These are phyloP conservation scores for Zygotorulaspora mrakii DNA, from an alignment of 1,139 yeast species.

Conservation along the genomic window DNA sequence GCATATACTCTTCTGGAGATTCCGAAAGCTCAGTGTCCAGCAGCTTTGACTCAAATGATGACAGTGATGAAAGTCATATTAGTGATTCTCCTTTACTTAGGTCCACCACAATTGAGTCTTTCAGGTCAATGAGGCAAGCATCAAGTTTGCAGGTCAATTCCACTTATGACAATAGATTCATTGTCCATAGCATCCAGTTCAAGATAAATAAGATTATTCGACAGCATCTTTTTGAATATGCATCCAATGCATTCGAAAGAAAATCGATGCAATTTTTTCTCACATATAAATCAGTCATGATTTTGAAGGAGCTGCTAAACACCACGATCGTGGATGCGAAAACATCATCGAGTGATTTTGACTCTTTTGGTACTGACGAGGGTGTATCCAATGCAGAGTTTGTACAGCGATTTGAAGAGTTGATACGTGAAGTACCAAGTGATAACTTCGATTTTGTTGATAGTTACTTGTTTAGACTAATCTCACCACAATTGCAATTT, in stretches of 20 bases:
- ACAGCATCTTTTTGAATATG: slow-evolving; percentile 55
- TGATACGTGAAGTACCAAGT: slow-evolving; percentile 43
- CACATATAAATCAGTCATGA: slow-evolving; percentile 67
- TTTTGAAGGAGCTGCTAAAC: slow-evolving; percentile 52
- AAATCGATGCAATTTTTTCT: slow-evolving; percentile 57
- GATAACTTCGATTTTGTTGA: slow-evolving; percentile 51
- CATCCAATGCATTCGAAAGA: slow-evolving; percentile 56
- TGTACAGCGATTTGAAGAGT: slow-evolving; percentile 48
- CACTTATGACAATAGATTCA: slow-evolving; percentile 68
- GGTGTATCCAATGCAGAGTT: slow-evolving; percentile 31
- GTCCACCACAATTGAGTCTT: slow-evolving; percentile 33
- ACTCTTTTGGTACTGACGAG: slow-evolving; percentile 21
- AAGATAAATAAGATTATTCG: slow-evolving; percentile 68
- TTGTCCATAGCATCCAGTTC: slow-evolving; percentile 68
- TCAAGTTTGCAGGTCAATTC: slow-evolving; percentile 38
- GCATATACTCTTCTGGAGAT: slow-evolving; percentile 25
- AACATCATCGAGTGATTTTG: slow-evolving; percentile 23
- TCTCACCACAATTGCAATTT: slow-evolving; percentile 81
- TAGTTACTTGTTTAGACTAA: slow-evolving; percentile 61
- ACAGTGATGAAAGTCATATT: slow-evolving; percentile 5
- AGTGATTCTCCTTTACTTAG: slow-evolving; percentile 22
- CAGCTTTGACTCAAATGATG: slow-evolving; percentile 2
- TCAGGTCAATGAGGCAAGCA: slow-evolving; percentile 38
- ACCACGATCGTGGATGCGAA: slow-evolving; percentile 21
- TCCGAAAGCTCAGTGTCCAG: slow-evolving; percentile 14